Evolutionary conservation across 129 eudicot species (phyloP).

Genomic region (Flaveria robusta): DNA sequence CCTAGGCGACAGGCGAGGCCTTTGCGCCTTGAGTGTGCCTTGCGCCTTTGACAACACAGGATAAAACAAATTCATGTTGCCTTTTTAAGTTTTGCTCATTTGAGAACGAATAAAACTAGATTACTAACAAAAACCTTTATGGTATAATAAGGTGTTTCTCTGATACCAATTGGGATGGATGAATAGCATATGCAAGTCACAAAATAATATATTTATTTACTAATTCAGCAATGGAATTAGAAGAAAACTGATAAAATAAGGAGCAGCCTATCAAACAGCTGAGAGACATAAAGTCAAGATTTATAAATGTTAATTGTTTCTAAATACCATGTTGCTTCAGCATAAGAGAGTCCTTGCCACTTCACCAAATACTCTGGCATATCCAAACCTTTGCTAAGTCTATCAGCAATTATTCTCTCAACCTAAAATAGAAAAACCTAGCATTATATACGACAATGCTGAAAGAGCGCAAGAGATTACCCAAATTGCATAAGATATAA

Average conservation of each 20-base stretch:
- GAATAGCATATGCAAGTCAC: not conserved
- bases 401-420: conserved; percentile 92
- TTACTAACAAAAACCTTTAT: not conserved
- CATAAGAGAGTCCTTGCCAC: conserved; percentile 98
- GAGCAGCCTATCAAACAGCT: not conserved
- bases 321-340: conserved; percentile 96
- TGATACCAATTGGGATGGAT: not conserved
- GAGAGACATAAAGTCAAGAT: conserved; percentile 4
- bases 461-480: conserved; percentile 11
- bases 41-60: no score
- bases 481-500: conserved; percentile 9
- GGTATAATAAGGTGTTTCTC: not conserved
- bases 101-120: not conserved
- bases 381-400: conserved; percentile 62
- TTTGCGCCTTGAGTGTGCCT: no score
- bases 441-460: conserved; percentile 8
- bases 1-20: no score
- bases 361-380: conserved; percentile 91
- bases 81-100: not conserved
- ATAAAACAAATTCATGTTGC: not conserved
- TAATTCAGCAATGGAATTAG: not conserved
- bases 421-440: conserved; percentile 51
- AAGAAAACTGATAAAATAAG: not conserved
- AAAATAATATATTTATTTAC: not conserved
- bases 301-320: not conserved